Conservation (phyloP, 345 rosid genomes). For the Dipteronia sinensis region DNA sequence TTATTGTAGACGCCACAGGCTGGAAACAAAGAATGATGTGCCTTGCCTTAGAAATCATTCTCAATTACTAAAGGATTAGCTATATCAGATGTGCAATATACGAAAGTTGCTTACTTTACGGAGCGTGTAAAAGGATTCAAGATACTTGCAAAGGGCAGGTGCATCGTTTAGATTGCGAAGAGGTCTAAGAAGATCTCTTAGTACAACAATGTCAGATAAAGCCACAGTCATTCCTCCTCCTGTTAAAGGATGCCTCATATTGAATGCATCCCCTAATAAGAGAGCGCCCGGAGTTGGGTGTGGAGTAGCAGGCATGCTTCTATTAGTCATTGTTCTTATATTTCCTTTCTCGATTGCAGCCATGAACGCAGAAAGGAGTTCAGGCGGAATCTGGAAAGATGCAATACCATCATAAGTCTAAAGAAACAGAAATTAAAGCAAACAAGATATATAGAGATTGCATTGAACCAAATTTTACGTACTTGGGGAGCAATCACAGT, state of each 20-base stretch:
- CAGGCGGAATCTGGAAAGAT: slow-evolving; percentile 7
- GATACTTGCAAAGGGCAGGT: slow-evolving; percentile 13
- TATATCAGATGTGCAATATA: neutral
- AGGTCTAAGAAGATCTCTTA: slow-evolving; percentile 9
- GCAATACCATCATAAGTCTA: neutral
- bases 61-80: neutral
- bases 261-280: slow-evolving; percentile 5
- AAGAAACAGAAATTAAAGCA: neutral
- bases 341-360: slow-evolving; percentile 4
- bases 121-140: neutral
- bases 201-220: slow-evolving; percentile 11
- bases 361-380: neutral
- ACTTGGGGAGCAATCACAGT: slow-evolving; percentile 14
- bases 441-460: neutral
- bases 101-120: neutral
- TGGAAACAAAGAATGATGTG: neutral
- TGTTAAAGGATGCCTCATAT: slow-evolving; percentile 13
- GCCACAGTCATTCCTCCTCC: slow-evolving; percentile 17
- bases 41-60: too few relatives aligned
- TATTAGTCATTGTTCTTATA: slow-evolving; percentile 12
- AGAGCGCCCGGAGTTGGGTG: neutral
- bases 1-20: slow-evolving; percentile 17
- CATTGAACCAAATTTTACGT: neutral
- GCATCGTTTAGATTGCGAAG: neutral
- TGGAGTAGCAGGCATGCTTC: slow-evolving; percentile 7